Conservation (phyloP, 352 stramenopile genomes). For the Pythium pyrilobum region DNA sequence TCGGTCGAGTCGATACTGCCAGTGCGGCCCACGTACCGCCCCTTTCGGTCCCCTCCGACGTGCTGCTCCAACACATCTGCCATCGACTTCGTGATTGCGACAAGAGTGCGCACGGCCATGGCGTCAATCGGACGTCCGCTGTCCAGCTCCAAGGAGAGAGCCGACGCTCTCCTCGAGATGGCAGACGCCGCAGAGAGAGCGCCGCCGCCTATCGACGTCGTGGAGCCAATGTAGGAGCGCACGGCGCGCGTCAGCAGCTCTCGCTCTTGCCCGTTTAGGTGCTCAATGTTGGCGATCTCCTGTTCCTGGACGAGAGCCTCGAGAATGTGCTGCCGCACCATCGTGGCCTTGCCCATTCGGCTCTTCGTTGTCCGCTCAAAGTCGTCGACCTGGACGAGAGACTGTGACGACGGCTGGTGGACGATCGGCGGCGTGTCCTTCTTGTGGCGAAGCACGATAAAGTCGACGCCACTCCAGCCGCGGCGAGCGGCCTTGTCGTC, state of each 20-base stretch:
- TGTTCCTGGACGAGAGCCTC: not conserved
- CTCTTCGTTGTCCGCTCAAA: conserved; percentile 51
- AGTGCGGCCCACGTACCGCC: too few relatives aligned
- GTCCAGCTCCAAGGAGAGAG: too few relatives aligned
- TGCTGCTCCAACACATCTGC: not conserved
- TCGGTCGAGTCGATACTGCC: too few relatives aligned
- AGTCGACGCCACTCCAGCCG: conserved; percentile 53
- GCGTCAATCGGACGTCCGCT: too few relatives aligned
- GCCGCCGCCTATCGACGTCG: not conserved
- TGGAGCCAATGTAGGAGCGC: not conserved
- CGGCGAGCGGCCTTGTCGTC: conserved; percentile 37
- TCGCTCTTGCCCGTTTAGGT: not conserved
- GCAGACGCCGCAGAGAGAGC: too few relatives aligned
- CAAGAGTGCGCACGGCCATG: not conserved
- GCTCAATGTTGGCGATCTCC: not conserved
- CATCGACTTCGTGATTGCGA: not conserved
- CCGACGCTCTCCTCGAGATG: too few relatives aligned
- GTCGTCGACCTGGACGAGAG: conserved; percentile 29
- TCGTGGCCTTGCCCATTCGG: conserved; percentile 41
- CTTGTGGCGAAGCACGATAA: conserved; percentile 62
- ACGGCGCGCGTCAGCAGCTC: not conserved
- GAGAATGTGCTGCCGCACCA: conserved; percentile 24
- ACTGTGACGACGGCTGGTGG: conserved; percentile 19
- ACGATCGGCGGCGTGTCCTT: conserved; percentile 11
- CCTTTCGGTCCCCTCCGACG: too few relatives aligned